phyloP scores from a whole-genome alignment of 352 stramenopile genomes.

The Hyaloperonospora arabidopsidis region DNA sequence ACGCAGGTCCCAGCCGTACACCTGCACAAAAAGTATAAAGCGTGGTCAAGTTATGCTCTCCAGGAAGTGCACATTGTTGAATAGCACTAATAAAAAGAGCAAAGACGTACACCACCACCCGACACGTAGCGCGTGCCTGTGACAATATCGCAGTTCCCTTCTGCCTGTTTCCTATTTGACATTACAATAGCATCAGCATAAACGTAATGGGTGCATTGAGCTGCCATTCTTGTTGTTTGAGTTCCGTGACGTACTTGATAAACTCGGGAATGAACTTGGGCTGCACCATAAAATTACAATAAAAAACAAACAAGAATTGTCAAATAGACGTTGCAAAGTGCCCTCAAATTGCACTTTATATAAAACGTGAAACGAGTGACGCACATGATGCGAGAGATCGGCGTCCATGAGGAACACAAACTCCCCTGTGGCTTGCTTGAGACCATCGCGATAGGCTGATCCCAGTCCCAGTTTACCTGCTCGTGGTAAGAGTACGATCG shows the following conservation, averaged over 20 bases:
- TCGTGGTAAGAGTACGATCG: conserved; percentile 91
- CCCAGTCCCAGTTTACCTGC: conserved; percentile 94
- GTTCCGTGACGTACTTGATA: conserved; percentile 42
- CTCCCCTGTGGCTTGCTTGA: conserved; percentile 88
- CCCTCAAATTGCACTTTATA: background rate
- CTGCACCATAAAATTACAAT: conserved; percentile 23
- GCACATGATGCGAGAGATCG: conserved; percentile 95
- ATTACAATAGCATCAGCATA: conserved; percentile 8
- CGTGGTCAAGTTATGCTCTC: background rate
- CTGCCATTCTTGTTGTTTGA: background rate
- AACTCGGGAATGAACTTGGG: conserved; percentile 96
- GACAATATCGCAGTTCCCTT: conserved; percentile 90
- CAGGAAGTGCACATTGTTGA: background rate
- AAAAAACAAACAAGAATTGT: background rate
- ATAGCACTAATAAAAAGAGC: background rate
- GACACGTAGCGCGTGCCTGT: conserved; percentile 92
- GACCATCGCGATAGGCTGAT: conserved; percentile 93
- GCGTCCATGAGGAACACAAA: conserved; percentile 98
- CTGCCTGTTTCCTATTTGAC: conserved; percentile 54
- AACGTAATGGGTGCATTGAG: background rate
- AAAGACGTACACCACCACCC: conserved; percentile 85
- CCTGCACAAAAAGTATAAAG: conserved; percentile 30
- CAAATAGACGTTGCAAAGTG: background rate
- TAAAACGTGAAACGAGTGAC: conserved; percentile 1
- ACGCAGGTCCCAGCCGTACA: conserved; percentile 94